Conservation (phyloP, 2,329 filamentous ascomycete species). For the Alternaria arbusti region DNA sequence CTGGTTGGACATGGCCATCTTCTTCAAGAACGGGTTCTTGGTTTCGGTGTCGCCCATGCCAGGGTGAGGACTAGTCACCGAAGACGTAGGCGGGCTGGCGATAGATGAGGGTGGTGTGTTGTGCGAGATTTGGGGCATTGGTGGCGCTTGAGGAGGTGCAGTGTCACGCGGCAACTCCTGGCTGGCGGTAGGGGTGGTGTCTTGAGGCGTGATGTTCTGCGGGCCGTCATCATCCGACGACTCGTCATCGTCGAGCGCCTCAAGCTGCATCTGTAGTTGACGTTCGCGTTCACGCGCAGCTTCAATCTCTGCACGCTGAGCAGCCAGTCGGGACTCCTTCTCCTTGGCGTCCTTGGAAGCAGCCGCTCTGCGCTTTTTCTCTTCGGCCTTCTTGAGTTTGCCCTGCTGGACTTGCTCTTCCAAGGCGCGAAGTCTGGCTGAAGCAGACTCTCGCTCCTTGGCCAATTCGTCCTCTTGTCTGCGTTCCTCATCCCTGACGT, state of each 20-base stretch:
- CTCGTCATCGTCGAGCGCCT: slow-evolving; percentile 73
- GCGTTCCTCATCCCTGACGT: slow-evolving; percentile 71
- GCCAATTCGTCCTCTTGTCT: slow-evolving; percentile 81
- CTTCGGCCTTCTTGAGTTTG: slow-evolving; percentile 95
- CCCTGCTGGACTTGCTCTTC: slow-evolving; percentile 93
- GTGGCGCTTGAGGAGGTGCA: slow-evolving; percentile 56
- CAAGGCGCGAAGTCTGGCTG: slow-evolving; percentile 82
- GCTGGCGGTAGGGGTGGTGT: slow-evolving; percentile 65
- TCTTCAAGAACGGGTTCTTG: slow-evolving; percentile 94
- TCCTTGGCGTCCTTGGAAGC: slow-evolving; percentile 85
- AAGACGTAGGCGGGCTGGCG: slow-evolving; percentile 56
- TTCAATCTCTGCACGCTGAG: slow-evolving; percentile 89
- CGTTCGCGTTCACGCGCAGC: slow-evolving; percentile 87
- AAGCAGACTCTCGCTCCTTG: slow-evolving; percentile 79
- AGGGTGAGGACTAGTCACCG: slow-evolving; percentile 55
- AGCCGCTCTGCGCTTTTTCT: slow-evolving; percentile 90
- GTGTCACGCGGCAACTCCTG: slow-evolving; percentile 57
- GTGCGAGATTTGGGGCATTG: slow-evolving; percentile 45
- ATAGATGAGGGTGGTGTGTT: slow-evolving; percentile 57
- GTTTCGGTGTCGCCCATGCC: slow-evolving; percentile 74
- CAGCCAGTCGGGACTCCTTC: slow-evolving; percentile 82
- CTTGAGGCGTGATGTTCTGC: slow-evolving; percentile 69
- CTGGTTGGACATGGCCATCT: slow-evolving; percentile 74
- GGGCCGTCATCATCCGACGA: slow-evolving; percentile 78
- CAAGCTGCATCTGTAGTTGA: slow-evolving; percentile 86